Evolutionary conservation across 2,329 filamentous ascomycete genomes (phyloP).

Genomic region (Diaporthe velutina): DNA sequence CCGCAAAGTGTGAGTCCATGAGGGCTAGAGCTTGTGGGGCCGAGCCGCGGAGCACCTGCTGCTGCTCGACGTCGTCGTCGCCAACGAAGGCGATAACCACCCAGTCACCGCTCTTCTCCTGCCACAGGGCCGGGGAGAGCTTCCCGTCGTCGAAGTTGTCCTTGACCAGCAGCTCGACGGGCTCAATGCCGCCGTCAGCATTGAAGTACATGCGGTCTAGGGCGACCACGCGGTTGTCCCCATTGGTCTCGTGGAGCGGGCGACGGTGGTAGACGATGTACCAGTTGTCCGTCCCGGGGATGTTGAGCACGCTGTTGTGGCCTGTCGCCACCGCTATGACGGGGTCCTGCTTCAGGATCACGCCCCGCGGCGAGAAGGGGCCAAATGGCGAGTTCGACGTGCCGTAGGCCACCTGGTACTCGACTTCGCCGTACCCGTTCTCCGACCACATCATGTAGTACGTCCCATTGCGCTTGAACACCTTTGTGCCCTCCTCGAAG

Average conservation of each 20-base stretch:
- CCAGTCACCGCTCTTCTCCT: neutral
- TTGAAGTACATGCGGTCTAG: conserved; percentile 33
- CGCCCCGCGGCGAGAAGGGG: conserved; percentile 3
- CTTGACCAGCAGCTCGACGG: conserved; percentile 4
- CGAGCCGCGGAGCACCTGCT: conserved; percentile 1
- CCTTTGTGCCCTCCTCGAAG: conserved; percentile 29
- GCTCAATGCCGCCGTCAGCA: conserved; percentile 24
- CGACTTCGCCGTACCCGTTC: conserved; percentile 14
- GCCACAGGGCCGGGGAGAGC: neutral
- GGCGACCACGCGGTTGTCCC: conserved; percentile 20
- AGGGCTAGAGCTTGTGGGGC: neutral
- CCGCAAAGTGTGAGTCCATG: conserved; percentile 12
- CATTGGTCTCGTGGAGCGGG: neutral
- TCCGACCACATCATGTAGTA: conserved; percentile 40
- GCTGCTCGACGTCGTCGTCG: neutral
- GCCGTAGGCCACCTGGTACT: conserved; percentile 34
- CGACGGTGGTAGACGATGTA: conserved; percentile 34
- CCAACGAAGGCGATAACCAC: neutral
- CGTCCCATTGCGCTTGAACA: conserved; percentile 24
- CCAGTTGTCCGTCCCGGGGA: conserved; percentile 34
- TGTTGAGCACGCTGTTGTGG: conserved; percentile 34
- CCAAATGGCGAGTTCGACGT: conserved; percentile 32
- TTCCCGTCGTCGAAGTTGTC: conserved; percentile 13
- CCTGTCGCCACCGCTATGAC: conserved; percentile 21
- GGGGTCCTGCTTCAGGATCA: conserved; percentile 23